A percentile compares a stretch with the other conserved stretches of the same genome.
Conservation (phyloP, 306 rosid genomes). For the Senna siamea region DNA sequence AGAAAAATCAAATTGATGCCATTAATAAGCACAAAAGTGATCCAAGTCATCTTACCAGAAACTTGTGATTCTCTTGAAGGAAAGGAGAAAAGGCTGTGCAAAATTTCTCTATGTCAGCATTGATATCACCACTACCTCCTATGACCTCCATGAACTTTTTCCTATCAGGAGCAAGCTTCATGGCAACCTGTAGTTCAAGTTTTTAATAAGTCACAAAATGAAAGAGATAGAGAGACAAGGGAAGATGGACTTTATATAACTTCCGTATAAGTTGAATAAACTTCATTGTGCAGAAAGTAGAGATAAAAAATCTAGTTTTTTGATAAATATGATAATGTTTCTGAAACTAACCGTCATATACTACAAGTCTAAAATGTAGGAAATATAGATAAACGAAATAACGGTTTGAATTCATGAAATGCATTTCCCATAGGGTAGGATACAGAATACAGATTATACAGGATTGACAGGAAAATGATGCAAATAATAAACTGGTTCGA, state of each 20-base stretch:
- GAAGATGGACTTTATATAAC: background rate
- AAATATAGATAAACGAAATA: constrained; percentile 21
- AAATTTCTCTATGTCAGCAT: constrained; percentile 73
- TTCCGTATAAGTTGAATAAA: background rate
- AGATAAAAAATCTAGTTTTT: background rate
- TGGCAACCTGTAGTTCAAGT: constrained; percentile 66
- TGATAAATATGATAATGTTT: background rate
- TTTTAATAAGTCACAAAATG: constrained; percentile 18
- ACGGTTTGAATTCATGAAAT: constrained; percentile 10
- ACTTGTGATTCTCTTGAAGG: constrained; percentile 90
- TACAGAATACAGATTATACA: constrained; percentile 6
- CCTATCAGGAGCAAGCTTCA: constrained; percentile 99
- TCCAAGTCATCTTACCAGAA: constrained; percentile 64
- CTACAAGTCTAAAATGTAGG: constrained; percentile 22
- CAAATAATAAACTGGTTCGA: background rate
- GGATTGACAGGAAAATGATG: constrained; percentile 19
- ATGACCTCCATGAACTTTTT: constrained; percentile 95
- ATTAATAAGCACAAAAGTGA: constrained; percentile 22
- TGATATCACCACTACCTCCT: constrained; percentile 69
- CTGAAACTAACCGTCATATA: constrained; percentile 13
- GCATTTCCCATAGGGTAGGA: background rate
- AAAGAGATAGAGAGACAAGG: background rate
- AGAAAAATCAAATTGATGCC: background rate
- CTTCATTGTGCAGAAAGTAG: constrained; percentile 4
- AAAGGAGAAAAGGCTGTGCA: constrained; percentile 70